Evolutionary conservation across 805 yeast species (phyloP), one percentile per base, ranked within the genome.

Genomic region (Teunomyces panamensis): DNA sequence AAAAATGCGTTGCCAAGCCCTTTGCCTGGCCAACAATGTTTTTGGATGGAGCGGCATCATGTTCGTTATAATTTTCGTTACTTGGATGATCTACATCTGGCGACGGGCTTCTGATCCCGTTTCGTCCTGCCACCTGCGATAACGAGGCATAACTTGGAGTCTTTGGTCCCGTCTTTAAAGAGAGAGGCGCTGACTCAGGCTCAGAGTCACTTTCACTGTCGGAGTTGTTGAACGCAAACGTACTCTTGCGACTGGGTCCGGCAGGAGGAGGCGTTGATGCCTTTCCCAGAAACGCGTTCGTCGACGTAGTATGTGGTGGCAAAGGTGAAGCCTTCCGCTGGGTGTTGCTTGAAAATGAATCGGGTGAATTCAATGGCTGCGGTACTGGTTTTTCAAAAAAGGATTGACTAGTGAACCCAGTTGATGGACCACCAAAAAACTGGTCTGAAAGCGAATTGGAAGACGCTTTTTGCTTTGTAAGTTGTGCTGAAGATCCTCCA

Each of bases 91-190:
- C 44, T 32, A 26, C 26, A 26, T 44, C 39, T 37, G 42, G 30
- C 13, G 42, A 41, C 26, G 41, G 48, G 30, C 44, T 59, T 17
- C 58, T 49, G 37, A 69, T 66, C 4, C 75, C 74, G 49, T 62
- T 71, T 43, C 62, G 63, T 28, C 75, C 81, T 2, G 84, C 83
- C 20, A 80, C 80, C 51, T 76, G 80, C 46, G 77, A 73, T 41
- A 77, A 58, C 1, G 80, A 70, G 17, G 77, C 73, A 51, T 69
- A 76, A 45, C 78, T 74, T 17, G 61, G 53, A 24, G 63, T 58
- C 26, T 16, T 30, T 24, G 41, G 41, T 3, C 41, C 41, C 14
- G 9, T 10, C 26, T 29, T 24, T 26, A 37, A 20, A 3, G 41
- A 37, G 6, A 37, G 14, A 20, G 36, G 49, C n/a, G 29, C 50